Evolutionary conservation across 2,329 filamentous ascomycete species (phyloP), one percentile per base, ranked within the genome.

Genomic region (Mariannaea elegans): DNA sequence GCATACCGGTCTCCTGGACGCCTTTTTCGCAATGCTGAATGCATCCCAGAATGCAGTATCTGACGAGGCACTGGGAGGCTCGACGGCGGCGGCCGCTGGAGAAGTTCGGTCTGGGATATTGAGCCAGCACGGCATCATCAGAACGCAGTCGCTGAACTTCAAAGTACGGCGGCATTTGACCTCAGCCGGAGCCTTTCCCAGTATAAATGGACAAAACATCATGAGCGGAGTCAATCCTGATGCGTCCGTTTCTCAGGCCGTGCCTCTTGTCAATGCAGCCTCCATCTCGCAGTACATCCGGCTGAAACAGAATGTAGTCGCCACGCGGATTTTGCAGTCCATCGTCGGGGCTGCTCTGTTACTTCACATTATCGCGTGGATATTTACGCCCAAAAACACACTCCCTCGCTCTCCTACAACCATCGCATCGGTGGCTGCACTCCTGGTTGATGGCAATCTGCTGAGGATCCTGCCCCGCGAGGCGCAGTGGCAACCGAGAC

Each of bases 381-480:
- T 69, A 2, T 66, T 68, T 2, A 67, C 69, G 7, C 69, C 65
- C 3, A 65, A 66, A 7, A 59, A 67, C 14, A 63, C 62, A 10
- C 66, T 77, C 12, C 75, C 77, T 14, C 67, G 72, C 1, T 63
- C 68, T 7, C 71, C 71, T 8, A 72, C 71, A 3, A 75, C 69
- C 23, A 75, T 79, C 48, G 77, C 76, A n/a, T 74, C 73, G n/a
- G 58, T 73, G 18, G 74, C 74, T 0, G 74, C 75, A 1, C 65
- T 78, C 21, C 67, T 79, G 3, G 75, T 71, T 1, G 77, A 77
- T 23, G 77, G 76, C 1, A 77, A 79, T 57, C 56, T 78, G 3
- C 66, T 76, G 32, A 63, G 41, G 31, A 55, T 65, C n/a, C 23
- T 71, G 5, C 69, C 69, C 1, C 65, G 63, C 6, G 67, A 56